Base-by-base conservation (phyloP, 306 rosid genomes). In the Vicia villosa region DNA sequence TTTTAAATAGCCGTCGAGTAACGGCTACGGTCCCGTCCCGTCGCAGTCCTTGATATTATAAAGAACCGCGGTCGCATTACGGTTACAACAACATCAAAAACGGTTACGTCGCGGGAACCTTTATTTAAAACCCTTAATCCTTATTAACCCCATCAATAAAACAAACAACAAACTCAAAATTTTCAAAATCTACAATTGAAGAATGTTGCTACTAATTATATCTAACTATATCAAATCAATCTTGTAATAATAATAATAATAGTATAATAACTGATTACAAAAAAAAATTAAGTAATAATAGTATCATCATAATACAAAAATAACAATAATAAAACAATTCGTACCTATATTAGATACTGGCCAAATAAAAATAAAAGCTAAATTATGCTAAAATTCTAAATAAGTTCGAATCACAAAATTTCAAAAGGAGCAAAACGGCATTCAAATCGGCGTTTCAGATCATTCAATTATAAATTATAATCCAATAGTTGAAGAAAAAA, bases 221-320 rank as follows among this genome's bases (percentile, higher is more conserved):
- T 15, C 71, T 43, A 75, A 60, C 64, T 46, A 34, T 56, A 74
- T 14, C 63, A 73, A 58, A 62, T 5, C 76, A 91, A 86, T 87
- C 83, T 70, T 66, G 69, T 49, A 47, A 46, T 26, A 36, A 22
- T 24, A 24, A 24, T 24, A 24, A 24, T 3, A 57, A 10, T 5
- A 46, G 7, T 12, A 51, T 26, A 6, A 24, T 55, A 16, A 17
- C 21, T 16, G 19, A 8, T 16, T 47, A 17, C 10, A 50, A 16
- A 16, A 12, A 34, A 26, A 5, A 32, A 5, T 22, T 2, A 34
- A 34, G 8, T 8, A 34, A 34, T 34, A 34, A 34, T 34, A 34
- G 38, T 10, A 34, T 32, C 10, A 34, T 34, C 38, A 34, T 7
- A 34, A 51, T 20, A 51, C 4, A 5, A 54, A 13, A 66, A 9